phyloP scores from a whole-genome alignment of 768 basidiomycete genomes.

The Clavulina sp. region DNA sequence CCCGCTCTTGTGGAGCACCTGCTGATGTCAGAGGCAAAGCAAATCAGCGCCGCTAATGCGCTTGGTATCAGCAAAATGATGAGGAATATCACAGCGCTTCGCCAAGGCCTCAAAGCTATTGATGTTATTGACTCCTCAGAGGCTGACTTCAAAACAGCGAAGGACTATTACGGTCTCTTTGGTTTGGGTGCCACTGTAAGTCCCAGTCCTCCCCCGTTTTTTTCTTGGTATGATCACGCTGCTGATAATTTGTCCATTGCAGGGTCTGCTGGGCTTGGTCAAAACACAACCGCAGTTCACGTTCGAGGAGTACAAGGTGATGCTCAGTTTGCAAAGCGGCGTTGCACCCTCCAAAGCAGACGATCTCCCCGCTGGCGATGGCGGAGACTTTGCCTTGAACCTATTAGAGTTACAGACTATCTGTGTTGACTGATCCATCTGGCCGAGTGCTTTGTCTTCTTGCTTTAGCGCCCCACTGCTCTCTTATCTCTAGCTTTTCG shows the following conservation, averaged over 20 bases:
- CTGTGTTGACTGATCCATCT: not conserved
- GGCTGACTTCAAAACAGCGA: slow-evolving; percentile 57
- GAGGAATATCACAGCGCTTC: slow-evolving; percentile 78
- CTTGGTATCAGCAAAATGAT: slow-evolving; percentile 74
- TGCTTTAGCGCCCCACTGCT: too few relatives aligned
- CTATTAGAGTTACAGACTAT: not conserved
- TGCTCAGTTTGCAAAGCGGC: slow-evolving; percentile 79
- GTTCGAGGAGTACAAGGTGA: slow-evolving; percentile 86
- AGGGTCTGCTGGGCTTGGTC: slow-evolving; percentile 67
- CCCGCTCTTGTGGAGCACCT: slow-evolving; percentile 72
- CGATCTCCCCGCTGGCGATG: not conserved
- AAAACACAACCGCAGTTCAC: slow-evolving; percentile 42
- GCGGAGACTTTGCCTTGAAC: not conserved
- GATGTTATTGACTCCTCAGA: slow-evolving; percentile 38
- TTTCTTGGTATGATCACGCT: not conserved
- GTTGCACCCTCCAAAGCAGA: slow-evolving; percentile 31
- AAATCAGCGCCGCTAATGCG: slow-evolving; percentile 48
- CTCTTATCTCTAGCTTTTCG: too few relatives aligned
- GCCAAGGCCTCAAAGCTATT: slow-evolving; percentile 70
- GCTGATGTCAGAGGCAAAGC: slow-evolving; percentile 55
- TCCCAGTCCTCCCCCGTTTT: not conserved
- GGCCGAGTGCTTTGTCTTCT: too few relatives aligned
- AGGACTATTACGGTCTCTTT: slow-evolving; percentile 71
- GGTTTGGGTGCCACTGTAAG: slow-evolving; percentile 53
- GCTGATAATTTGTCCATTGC: not conserved